These are phyloP conservation scores for Schizophyllum commune DNA, from an alignment of 1,284 basidiomycete genomes.

Conservation along the genomic window DNA sequence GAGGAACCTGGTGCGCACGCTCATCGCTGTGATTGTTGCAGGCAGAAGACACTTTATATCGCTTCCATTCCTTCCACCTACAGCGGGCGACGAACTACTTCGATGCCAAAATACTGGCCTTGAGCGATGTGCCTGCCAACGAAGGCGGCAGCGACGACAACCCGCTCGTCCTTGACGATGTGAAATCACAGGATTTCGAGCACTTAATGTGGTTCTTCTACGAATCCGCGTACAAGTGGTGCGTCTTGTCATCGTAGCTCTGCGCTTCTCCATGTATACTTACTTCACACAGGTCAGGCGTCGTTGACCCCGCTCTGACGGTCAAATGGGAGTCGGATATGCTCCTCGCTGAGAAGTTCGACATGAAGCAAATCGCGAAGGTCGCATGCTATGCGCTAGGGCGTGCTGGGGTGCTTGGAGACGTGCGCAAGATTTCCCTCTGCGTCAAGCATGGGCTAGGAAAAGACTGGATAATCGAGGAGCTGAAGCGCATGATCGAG, in stretches of 20 bases:
- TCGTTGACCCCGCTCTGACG: background rate
- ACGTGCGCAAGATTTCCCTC: background rate
- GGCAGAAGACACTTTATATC: background rate
- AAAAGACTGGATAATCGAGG: background rate
- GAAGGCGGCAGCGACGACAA: constrained; percentile 25
- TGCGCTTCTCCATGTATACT: background rate
- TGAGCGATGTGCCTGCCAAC: background rate
- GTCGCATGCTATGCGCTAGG: background rate
- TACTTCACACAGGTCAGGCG: background rate
- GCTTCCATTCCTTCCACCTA: background rate
- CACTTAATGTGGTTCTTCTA: constrained; percentile 66
- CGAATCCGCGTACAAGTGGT: background rate
- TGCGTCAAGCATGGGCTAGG: background rate
- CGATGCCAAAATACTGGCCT: background rate
- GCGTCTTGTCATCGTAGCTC: background rate
- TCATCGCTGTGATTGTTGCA: background rate
- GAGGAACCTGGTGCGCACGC: no score
- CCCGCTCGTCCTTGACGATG: constrained; percentile 44
- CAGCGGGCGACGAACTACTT: background rate
- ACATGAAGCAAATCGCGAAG: background rate
- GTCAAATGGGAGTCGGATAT: background rate
- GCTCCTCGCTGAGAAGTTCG: background rate
- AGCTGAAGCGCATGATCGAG: background rate
- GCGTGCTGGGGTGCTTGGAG: background rate
- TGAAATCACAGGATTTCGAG: constrained; percentile 41